Percentiles rank a stretch among this genome's conserved stretches.
These are phyloP conservation scores for Cercospora canescens DNA, from an alignment of 2,329 filamentous ascomycete genomes.

Conservation along the genomic window DNA sequence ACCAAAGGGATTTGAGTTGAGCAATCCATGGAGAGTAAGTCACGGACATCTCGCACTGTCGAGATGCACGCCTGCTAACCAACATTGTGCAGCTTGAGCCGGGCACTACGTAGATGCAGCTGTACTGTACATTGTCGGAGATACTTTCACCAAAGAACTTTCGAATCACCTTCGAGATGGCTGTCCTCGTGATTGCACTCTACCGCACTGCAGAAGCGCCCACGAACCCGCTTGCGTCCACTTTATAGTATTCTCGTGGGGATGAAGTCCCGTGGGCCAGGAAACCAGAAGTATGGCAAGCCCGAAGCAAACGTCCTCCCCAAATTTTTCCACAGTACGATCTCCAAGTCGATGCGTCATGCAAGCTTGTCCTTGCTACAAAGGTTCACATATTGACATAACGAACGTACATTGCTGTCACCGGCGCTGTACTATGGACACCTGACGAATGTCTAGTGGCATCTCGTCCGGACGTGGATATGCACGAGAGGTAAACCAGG, in stretches of 20 bases:
- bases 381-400: too few relatives aligned
- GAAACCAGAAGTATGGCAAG: too few relatives aligned
- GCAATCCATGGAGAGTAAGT: slow-evolving; percentile 67
- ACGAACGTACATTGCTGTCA: too few relatives aligned
- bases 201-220: neutral
- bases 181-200: neutral
- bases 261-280: neutral
- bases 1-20: slow-evolving; percentile 64
- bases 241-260: neutral
- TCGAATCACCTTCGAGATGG: neutral
- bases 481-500: too few relatives aligned
- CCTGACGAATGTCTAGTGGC: too few relatives aligned
- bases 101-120: slow-evolving; percentile 8
- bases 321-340: neutral
- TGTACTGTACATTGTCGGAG: neutral
- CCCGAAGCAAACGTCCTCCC: neutral
- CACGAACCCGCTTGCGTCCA: neutral
- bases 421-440: too few relatives aligned
- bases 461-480: too few relatives aligned
- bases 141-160: neutral
- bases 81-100: slow-evolving; percentile 10
- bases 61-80: slow-evolving; percentile 1
- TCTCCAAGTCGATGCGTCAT: neutral
- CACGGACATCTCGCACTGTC: neutral
- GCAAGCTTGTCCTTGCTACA: neutral